A percentile compares a stretch with the other conserved stretches of the same genome.
phyloP scores from a whole-genome alignment of 257 asterid species.

The Capsicum chinense region DNA sequence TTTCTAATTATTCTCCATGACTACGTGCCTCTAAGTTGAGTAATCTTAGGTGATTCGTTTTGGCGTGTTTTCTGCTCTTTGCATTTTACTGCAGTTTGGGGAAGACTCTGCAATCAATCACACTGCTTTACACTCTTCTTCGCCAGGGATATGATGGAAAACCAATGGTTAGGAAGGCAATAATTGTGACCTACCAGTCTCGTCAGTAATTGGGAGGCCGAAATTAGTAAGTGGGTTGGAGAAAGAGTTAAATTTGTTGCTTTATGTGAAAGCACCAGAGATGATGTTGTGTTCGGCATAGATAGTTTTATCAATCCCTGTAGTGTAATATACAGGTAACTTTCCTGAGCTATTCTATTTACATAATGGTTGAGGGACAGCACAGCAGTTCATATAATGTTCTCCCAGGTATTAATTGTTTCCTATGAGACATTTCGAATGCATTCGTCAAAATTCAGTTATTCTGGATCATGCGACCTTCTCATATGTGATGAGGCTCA shows the following conservation, averaged over 20 bases:
- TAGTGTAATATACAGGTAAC: conserved; percentile 72
- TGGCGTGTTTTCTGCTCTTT: conserved; percentile 29
- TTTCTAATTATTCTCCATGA: conserved; percentile 31
- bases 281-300: conserved; percentile 81
- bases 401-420: conserved; percentile 77
- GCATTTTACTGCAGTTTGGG: conserved; percentile 70
- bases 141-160: conserved; percentile 90
- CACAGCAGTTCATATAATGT: conserved; percentile 25
- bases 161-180: conserved; percentile 86
- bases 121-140: conserved; percentile 88
- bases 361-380: conserved; percentile 22
- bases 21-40: conserved; percentile 18
- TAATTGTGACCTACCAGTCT: conserved; percentile 96
- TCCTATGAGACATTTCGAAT: conserved; percentile 97
- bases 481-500: conserved; percentile 99
- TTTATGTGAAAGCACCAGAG: conserved; percentile 91
- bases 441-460: conserved; percentile 81
- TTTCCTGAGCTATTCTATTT: conserved; percentile 22
- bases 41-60: background rate
- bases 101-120: conserved; percentile 94
- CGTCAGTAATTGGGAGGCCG: conserved; percentile 98
- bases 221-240: conserved; percentile 94
- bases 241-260: conserved; percentile 93
- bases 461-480: conserved; percentile 86
- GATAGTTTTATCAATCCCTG: conserved; percentile 60